A percentile compares a stretch with the other conserved stretches of the same genome.
phyloP scores from a whole-genome alignment of 2,329 filamentous ascomycete species.

The Xylariaceae sp. region DNA sequence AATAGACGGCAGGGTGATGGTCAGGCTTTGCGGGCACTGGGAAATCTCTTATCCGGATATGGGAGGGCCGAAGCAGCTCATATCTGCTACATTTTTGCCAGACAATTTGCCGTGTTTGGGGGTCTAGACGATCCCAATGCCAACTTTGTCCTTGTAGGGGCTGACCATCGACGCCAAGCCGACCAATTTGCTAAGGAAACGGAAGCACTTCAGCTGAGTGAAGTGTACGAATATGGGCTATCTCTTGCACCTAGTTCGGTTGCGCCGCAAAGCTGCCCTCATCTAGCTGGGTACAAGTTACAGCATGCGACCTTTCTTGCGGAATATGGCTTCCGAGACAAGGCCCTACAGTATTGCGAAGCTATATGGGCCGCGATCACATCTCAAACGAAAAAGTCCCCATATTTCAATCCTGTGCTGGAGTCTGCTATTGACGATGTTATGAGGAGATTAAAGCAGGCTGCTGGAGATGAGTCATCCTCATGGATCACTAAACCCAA shows the following conservation, averaged over 20 bases:
- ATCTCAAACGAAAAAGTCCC: conserved; percentile 74
- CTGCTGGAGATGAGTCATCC: conserved; percentile 71
- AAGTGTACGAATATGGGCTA: conserved; percentile 87
- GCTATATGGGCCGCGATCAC: conserved; percentile 70
- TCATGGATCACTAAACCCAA: conserved; percentile 94
- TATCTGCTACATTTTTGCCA: conserved; percentile 86
- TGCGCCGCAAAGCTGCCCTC: conserved; percentile 58
- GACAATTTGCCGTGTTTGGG: conserved; percentile 63
- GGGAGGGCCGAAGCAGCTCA: conserved; percentile 87
- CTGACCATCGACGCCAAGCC: conserved; percentile 67
- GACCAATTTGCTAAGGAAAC: conserved; percentile 72
- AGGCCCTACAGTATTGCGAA: conserved; percentile 90
- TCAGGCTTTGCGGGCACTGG: conserved; percentile 71
- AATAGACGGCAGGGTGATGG: conserved; percentile 80
- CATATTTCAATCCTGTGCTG: conserved; percentile 75
- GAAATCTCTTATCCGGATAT: conserved; percentile 76
- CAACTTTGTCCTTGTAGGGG: conserved; percentile 77
- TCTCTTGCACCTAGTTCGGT: conserved; percentile 59
- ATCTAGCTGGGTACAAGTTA: conserved; percentile 86
- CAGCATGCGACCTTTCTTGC: conserved; percentile 79
- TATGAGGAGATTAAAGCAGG: conserved; percentile 73
- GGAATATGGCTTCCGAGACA: conserved; percentile 73
- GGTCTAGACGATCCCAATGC: conserved; percentile 76
- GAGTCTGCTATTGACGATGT: conserved; percentile 77
- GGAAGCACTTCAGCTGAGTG: conserved; percentile 86